Evolutionary conservation across 2,329 filamentous ascomycete species (phyloP).

Genomic region (Botryotinia convoluta): DNA sequence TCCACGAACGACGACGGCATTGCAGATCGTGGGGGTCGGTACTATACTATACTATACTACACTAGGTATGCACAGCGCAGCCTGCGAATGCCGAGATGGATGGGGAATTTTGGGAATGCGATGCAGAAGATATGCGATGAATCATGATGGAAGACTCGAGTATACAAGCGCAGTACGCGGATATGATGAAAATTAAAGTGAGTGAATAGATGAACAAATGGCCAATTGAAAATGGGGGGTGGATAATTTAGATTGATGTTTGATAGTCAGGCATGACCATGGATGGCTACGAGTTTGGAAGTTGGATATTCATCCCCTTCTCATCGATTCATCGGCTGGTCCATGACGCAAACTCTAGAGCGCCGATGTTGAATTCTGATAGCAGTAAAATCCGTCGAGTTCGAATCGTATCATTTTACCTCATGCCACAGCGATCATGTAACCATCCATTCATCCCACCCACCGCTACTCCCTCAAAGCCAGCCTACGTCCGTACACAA

Average conservation of each 20-base stretch:
- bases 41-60: not conserved
- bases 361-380: not conserved
- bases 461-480: not conserved
- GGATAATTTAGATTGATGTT: not conserved
- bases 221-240: not conserved
- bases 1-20: conserved; percentile 3
- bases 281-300: not conserved
- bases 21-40: not conserved
- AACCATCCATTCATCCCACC: not conserved
- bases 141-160: not conserved
- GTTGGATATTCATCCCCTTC: not conserved
- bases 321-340: not conserved
- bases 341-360: not conserved
- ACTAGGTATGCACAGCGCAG: not conserved
- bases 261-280: not conserved
- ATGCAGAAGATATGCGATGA: not conserved
- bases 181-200: not conserved
- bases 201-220: not conserved
- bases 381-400: not conserved
- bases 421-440: not conserved
- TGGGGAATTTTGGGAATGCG: not conserved
- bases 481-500: not conserved
- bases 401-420: not conserved
- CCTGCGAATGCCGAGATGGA: not conserved
- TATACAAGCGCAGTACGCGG: not conserved